A percentile compares a stretch with the other conserved stretches of the same genome.
Evolutionary conservation across 2,329 filamentous ascomycete genomes (phyloP).

Genomic region (Emmonsia crescens): DNA sequence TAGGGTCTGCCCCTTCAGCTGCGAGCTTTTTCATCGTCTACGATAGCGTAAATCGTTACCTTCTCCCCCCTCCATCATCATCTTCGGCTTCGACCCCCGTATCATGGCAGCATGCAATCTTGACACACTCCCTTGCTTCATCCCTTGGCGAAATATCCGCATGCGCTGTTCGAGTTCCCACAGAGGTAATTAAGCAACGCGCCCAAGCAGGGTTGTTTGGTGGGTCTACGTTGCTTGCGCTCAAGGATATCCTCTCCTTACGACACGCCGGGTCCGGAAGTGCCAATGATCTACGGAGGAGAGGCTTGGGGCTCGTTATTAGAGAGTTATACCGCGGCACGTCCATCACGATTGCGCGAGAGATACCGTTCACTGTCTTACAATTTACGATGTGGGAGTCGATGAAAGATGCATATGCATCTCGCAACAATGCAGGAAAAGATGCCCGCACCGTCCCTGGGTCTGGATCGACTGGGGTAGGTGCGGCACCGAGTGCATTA

Average conservation of each 20-base stretch:
- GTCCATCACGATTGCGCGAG: constrained; percentile 82
- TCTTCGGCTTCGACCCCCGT: constrained; percentile 19
- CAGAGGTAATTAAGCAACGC: constrained; percentile 93
- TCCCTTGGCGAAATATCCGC: constrained; percentile 82
- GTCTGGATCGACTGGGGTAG: constrained; percentile 35
- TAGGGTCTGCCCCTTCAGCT: constrained; percentile 85
- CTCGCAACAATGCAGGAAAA: constrained; percentile 36
- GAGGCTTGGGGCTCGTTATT: constrained; percentile 49
- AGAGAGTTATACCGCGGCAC: constrained; percentile 84
- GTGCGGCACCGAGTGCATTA: constrained; percentile 67
- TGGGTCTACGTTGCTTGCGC: constrained; percentile 54
- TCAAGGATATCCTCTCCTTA: constrained; percentile 57
- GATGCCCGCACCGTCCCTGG: constrained; percentile 12
- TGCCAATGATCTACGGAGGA: constrained; percentile 15
- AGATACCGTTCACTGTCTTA: constrained; percentile 94
- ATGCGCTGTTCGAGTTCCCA: constrained; percentile 84
- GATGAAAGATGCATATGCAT: constrained; percentile 53
- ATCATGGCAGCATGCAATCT: constrained; percentile 26
- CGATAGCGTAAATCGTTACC: constrained; percentile 56
- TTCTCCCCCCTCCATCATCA: constrained; percentile 29
- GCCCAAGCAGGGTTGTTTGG: constrained; percentile 80
- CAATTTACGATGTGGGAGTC: constrained; percentile 97
- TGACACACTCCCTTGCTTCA: constrained; percentile 73
- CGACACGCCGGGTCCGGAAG: constrained; percentile 24
- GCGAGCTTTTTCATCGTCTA: constrained; percentile 97